phyloP scores from a whole-genome alignment of 2,329 filamentous ascomycete genomes.

The Lasiodiplodia sp. region DNA sequence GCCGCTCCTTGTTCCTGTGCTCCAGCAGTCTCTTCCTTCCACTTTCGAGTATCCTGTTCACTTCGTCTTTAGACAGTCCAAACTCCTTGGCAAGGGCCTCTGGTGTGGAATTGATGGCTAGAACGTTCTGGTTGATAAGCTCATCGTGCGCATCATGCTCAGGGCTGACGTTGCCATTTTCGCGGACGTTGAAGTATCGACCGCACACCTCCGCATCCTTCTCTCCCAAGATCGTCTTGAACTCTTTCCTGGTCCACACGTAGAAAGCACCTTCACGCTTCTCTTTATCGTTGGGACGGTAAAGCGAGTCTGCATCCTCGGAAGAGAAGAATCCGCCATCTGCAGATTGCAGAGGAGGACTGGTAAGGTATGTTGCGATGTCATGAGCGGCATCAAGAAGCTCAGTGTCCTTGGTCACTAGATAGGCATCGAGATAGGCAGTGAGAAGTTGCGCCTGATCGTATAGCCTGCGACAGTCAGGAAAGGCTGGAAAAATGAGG shows the following conservation, averaged over 20 bases:
- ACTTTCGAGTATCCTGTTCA: constrained; percentile 70
- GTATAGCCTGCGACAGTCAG: constrained; percentile 62
- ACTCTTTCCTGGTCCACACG: constrained; percentile 89
- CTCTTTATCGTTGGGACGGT: constrained; percentile 75
- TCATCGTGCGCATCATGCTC: constrained; percentile 90
- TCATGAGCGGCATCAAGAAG: constrained; percentile 81
- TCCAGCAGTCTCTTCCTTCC: constrained; percentile 73
- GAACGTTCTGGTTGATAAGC: constrained; percentile 91
- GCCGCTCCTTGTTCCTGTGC: constrained; percentile 76
- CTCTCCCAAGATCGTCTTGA: constrained; percentile 75
- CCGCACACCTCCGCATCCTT: constrained; percentile 77
- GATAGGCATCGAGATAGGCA: constrained; percentile 86
- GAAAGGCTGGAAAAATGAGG: not conserved
- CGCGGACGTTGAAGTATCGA: constrained; percentile 81
- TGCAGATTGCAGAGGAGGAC: constrained; percentile 69
- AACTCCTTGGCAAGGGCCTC: constrained; percentile 77
- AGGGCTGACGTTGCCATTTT: constrained; percentile 84
- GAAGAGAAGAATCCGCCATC: constrained; percentile 84
- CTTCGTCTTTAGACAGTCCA: constrained; percentile 72
- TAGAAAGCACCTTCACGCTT: constrained; percentile 94
- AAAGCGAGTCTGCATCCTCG: constrained; percentile 87
- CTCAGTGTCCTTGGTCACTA: constrained; percentile 71
- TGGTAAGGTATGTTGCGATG: constrained; percentile 85
- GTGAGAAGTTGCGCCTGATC: constrained; percentile 88
- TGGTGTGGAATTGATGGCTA: constrained; percentile 73